phyloP scores from a whole-genome alignment of 1,284 basidiomycete genomes.

The Ceratobasidium sp. region DNA sequence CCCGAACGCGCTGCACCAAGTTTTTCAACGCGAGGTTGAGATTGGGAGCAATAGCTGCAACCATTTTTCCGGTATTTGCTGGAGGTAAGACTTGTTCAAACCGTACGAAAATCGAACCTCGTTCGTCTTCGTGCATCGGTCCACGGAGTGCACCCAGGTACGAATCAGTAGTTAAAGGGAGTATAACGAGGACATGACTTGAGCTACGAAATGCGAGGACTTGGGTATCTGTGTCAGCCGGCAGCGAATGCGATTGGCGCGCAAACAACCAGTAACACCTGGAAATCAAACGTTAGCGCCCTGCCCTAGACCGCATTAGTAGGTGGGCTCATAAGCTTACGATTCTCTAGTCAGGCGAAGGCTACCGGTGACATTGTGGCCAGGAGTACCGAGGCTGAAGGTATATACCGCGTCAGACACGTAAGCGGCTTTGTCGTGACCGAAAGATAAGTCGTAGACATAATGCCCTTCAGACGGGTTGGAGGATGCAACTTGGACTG shows the following conservation, averaged over 20 bases:
- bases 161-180: constrained; percentile 45
- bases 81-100: constrained; percentile 29
- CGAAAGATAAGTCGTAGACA: constrained; percentile 21
- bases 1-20: constrained; percentile 31
- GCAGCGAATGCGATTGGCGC: constrained; percentile 17
- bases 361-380: constrained; percentile 4
- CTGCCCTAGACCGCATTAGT: background rate
- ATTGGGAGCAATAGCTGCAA: constrained; percentile 30
- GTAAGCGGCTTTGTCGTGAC: background rate
- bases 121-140: constrained; percentile 27
- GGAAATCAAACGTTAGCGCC: background rate
- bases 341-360: constrained; percentile 30
- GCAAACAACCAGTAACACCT: constrained; percentile 48
- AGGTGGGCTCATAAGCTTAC: background rate
- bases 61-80: constrained; percentile 6
- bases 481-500: constrained; percentile 1
- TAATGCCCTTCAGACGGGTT: constrained; percentile 2
- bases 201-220: constrained; percentile 39
- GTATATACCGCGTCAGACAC: background rate
- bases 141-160: constrained; percentile 48
- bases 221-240: constrained; percentile 45
- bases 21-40: constrained; percentile 40
- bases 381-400: constrained; percentile 19
- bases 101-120: constrained; percentile 28
- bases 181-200: constrained; percentile 24